Conservation (phyloP, 139 green algal genomes). For the Chlorella sp. region DNA sequence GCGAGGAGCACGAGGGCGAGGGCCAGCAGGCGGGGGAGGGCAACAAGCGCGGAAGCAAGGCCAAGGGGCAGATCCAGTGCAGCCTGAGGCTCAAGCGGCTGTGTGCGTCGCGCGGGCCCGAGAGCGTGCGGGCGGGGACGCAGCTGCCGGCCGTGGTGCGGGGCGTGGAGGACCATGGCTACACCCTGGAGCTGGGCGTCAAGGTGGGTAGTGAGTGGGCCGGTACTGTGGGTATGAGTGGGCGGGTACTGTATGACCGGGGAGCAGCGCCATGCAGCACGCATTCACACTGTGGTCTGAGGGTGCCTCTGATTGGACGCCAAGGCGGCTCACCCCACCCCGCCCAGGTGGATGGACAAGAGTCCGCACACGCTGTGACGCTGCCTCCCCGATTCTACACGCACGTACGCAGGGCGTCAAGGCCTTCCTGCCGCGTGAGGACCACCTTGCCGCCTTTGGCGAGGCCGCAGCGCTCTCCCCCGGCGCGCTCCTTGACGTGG, state of each 20-base stretch:
- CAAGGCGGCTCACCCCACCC: no score
- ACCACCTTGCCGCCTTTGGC: constrained; percentile 27
- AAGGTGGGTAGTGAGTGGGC: no score
- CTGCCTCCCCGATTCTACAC: no score
- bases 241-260: no score
- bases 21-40: constrained; percentile 14
- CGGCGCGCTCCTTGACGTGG: constrained; percentile 53
- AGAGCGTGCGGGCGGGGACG: constrained; percentile 27
- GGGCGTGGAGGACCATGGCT: constrained; percentile 89
- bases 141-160: constrained; percentile 62
- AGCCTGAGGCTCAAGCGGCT: constrained; percentile 16
- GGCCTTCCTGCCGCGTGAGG: constrained; percentile 48
- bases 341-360: no score
- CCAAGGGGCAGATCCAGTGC: constrained; percentile 5
- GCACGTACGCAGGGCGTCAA: constrained; percentile 52
- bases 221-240: no score
- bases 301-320: no score
- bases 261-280: no score
- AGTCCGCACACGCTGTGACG: no score
- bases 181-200: constrained; percentile 71
- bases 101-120: constrained; percentile 14
- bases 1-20: constrained; percentile 31
- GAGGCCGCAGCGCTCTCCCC: constrained; percentile 3
- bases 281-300: no score
- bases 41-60: background rate